Conservation (phyloP, 2,329 filamentous ascomycete genomes). For the Trematosphaeria pertusa region DNA sequence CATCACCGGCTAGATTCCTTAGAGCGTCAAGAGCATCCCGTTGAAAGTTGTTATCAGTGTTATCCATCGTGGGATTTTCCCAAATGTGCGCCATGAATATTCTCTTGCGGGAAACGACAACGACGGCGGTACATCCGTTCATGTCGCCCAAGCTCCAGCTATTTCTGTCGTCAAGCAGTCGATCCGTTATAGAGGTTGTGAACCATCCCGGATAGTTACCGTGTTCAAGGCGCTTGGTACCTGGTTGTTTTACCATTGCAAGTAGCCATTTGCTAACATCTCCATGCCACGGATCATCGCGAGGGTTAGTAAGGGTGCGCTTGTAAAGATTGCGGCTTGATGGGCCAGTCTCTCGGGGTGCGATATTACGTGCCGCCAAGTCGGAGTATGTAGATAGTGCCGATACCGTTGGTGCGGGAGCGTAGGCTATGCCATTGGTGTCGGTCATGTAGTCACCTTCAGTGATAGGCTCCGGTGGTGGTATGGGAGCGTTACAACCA, state of each 20-base stretch:
- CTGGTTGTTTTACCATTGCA: too few species aligned
- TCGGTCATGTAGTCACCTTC: background rate
- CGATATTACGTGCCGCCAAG: too few species aligned
- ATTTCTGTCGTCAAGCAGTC: background rate
- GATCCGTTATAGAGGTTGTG: constrained; percentile 2
- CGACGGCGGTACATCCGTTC: constrained; percentile 10
- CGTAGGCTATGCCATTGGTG: background rate
- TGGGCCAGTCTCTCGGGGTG: too few species aligned
- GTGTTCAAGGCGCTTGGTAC: background rate
- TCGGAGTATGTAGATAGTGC: background rate
- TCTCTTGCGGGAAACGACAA: constrained; percentile 14
- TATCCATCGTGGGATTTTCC: constrained; percentile 5
- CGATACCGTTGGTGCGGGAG: background rate
- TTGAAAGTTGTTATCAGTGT: background rate
- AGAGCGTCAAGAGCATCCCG: background rate
- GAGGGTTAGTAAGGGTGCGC: background rate
- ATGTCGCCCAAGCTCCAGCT: constrained; percentile 3
- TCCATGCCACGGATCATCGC: background rate
- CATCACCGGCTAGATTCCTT: background rate
- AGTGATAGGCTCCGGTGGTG: background rate
- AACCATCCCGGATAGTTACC: background rate
- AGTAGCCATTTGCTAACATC: background rate
- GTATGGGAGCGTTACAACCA: background rate
- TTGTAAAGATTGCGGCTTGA: too few species aligned
- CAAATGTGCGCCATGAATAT: constrained; percentile 16